phyloP scores from a whole-genome alignment of 345 rosid species.

The Rhizophora mangle region DNA sequence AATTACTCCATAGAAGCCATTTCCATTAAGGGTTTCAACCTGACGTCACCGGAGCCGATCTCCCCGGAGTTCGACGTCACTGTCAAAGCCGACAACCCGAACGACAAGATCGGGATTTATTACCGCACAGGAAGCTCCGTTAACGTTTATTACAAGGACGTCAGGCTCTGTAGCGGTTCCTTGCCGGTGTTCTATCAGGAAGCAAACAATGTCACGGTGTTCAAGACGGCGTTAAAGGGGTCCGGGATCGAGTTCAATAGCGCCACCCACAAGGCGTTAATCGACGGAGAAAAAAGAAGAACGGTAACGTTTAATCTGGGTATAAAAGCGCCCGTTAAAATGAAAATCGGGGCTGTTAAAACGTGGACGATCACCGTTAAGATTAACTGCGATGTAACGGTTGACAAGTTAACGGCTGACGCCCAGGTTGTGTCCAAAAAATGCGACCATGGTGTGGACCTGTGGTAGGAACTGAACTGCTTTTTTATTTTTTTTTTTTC shows the following conservation, averaged over 20 bases:
- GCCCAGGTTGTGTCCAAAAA: slow-evolving; percentile 46
- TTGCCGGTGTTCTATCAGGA: slow-evolving; percentile 61
- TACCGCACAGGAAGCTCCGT: slow-evolving; percentile 50
- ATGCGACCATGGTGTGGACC: slow-evolving; percentile 57
- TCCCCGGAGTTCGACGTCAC: slow-evolving; percentile 59
- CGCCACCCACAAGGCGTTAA: slow-evolving; percentile 24
- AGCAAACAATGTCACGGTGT: slow-evolving; percentile 51
- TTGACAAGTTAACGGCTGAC: slow-evolving; percentile 57
- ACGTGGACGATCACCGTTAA: slow-evolving; percentile 72
- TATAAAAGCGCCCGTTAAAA: slow-evolving; percentile 57
- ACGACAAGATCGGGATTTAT: slow-evolving; percentile 63
- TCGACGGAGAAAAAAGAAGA: slow-evolving; percentile 24
- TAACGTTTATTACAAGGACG: slow-evolving; percentile 35
- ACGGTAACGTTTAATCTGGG: slow-evolving; percentile 53
- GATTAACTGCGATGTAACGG: slow-evolving; percentile 64
- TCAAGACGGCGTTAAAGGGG: slow-evolving; percentile 46
- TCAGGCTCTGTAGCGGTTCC: slow-evolving; percentile 42
- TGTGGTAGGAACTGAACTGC: slow-evolving; percentile 39
- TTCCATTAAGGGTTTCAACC: slow-evolving; percentile 52
- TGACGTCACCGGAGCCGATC: slow-evolving; percentile 38
- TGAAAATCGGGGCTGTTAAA: slow-evolving; percentile 66
- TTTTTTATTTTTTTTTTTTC: too few species aligned
- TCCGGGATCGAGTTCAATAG: slow-evolving; percentile 42
- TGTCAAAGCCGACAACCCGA: slow-evolving; percentile 55
- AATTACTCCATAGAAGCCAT: slow-evolving; percentile 49